phyloP scores from a whole-genome alignment of 345 rosid genomes.

The Melaleuca alternifolia region DNA sequence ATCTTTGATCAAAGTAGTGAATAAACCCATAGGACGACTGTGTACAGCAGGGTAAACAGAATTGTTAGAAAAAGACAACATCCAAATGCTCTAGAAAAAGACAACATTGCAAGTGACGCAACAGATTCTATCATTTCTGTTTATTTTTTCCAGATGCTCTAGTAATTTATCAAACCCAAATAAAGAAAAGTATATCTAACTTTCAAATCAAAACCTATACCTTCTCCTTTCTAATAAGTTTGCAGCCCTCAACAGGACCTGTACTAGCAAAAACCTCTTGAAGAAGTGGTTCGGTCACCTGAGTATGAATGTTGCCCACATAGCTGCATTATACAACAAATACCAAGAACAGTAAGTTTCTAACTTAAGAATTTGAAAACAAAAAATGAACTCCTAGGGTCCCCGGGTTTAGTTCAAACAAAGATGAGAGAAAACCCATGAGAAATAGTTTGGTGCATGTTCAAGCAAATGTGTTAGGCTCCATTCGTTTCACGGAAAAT shows the following conservation, averaged over 20 bases:
- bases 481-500: too few relatives aligned
- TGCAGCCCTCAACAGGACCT: conserved; percentile 90
- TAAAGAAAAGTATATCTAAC: not conserved
- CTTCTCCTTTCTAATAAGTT: conserved; percentile 92
- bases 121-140: not conserved
- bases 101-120: not conserved
- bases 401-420: not conserved
- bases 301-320: conserved; percentile 86
- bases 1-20: conserved; percentile 91
- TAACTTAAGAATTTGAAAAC: fast-evolving
- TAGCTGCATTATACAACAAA: conserved; percentile 36
- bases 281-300: conserved; percentile 93
- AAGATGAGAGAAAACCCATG: not conserved
- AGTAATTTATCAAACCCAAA: not conserved
- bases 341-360: not conserved
- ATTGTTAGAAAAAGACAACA: not conserved
- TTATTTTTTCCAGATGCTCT: not conserved
- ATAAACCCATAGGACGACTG: conserved; percentile 95
- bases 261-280: conserved; percentile 95
- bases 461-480: not conserved
- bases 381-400: not conserved
- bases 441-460: not conserved
- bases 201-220: conserved; percentile 8
- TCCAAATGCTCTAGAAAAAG: too few relatives aligned
- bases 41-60: not conserved